Base-by-base conservation (phyloP, 2,329 filamentous ascomycete genomes). In the Fusarium paranaense region DNA sequence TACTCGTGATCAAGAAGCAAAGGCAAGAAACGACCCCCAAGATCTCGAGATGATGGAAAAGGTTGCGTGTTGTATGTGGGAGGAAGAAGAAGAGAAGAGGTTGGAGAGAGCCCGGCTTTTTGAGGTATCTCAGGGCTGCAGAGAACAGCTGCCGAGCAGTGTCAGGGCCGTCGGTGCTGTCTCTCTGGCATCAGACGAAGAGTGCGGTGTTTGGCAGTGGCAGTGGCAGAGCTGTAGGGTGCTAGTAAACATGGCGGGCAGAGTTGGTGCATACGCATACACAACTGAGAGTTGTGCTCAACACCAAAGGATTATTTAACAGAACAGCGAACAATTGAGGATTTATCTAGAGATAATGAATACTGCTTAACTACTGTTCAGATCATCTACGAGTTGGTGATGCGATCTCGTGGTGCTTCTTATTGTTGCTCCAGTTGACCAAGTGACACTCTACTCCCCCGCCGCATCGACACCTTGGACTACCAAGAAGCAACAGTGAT, bases 241-340 rank as follows among this genome's bases (percentile, higher is more conserved):
- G 22, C 22, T 22, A 20, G 47, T 30, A 18, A 45, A 45, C 42
- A 45, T 14, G 18, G 42, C 22, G 13, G 27, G 18, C 10, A n/a
- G 18, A 52, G 47, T 52, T n/a, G 47, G 30, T n/a, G 47, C 13
- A 25, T 5, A 11, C 37, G 14, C 22, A 22, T 22, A 22, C 22
- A 11, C 35, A 14, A 32, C 38, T 2, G 4, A 45, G 42, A 16
- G 6, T 45, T 16, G 16, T 45, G 42, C 45, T 52, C 27, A 52
- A n/a, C 47, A 13, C 25, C 2, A 30, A 30, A 30, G 25, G 47
- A 32, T 25, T 30, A 7, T 52, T 13, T 1, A 16, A 52, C 9
- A n/a, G 18, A n/a, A n/a, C 16, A 52, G 30, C n/a, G 2, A n/a
- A 13, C 0, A 32, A 4, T n/a, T 20, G 2, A 8, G 1, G 18